A percentile compares a stretch with the other conserved stretches of the same genome.
Evolutionary conservation across 768 basidiomycete species (phyloP).

Genomic region (Amylocystis lapponica): DNA sequence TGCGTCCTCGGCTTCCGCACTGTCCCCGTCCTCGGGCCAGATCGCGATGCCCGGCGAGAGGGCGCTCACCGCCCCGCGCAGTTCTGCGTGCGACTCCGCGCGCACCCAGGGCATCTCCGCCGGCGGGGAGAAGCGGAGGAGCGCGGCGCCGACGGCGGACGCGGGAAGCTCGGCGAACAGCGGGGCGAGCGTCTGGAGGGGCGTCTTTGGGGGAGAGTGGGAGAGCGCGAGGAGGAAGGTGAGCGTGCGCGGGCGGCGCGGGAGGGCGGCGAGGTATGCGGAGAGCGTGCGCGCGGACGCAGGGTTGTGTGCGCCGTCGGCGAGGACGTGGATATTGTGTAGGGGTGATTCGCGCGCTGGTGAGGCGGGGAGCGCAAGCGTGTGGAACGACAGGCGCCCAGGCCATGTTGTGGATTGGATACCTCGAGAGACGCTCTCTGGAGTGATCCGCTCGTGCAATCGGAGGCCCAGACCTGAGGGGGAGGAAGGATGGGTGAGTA

Average conservation of each 20-base stretch:
- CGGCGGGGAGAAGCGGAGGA: conserved; percentile 61
- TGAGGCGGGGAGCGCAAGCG: conserved; percentile 21
- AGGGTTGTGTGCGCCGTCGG: conserved; percentile 93
- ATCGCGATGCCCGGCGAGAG: conserved; percentile 42
- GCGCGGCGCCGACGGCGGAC: conserved; percentile 36
- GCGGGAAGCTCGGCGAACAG: conserved; percentile 42
- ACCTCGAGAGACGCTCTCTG: conserved; percentile 47
- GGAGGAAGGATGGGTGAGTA: conserved; percentile 47
- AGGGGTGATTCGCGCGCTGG: neutral
- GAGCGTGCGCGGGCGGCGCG: conserved; percentile 32
- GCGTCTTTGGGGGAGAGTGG: conserved; percentile 80
- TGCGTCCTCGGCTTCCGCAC: conserved; percentile 4
- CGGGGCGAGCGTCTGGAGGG: conserved; percentile 62
- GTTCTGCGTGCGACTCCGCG: conserved; percentile 45
- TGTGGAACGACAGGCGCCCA: conserved; percentile 76
- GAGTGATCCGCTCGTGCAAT: conserved; percentile 38
- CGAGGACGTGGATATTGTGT: conserved; percentile 44
- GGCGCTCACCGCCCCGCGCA: conserved; percentile 39
- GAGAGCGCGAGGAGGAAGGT: conserved; percentile 82
- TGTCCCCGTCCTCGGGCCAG: conserved; percentile 34
- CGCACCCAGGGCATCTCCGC: conserved; percentile 95
- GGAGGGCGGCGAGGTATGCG: conserved; percentile 47
- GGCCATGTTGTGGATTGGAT: conserved; percentile 65
- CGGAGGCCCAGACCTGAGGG: conserved; percentile 37
- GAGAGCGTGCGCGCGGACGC: conserved; percentile 68